These are phyloP conservation scores for Stachybotrys chlorohalonatus DNA, from an alignment of 2,329 filamentous ascomycete genomes.

Conservation along the genomic window DNA sequence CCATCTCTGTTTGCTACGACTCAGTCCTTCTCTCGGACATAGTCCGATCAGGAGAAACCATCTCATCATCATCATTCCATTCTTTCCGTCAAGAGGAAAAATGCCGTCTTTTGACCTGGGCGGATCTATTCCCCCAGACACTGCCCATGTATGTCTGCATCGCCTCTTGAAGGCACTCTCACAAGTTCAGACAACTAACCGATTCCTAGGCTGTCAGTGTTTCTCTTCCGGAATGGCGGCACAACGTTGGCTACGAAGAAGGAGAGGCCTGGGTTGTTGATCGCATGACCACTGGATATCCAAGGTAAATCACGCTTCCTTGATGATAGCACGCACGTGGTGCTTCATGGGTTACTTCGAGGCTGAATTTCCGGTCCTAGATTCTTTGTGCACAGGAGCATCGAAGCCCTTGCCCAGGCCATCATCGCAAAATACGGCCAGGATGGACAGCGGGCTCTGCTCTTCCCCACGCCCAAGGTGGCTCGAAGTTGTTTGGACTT, in stretches of 20 bases:
- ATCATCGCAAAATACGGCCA: constrained; percentile 57
- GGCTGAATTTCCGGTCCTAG: constrained; percentile 33
- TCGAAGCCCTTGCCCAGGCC: constrained; percentile 61
- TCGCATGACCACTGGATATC: constrained; percentile 85
- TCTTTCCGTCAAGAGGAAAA: background rate
- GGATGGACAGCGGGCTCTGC: constrained; percentile 59
- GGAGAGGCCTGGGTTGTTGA: constrained; percentile 78
- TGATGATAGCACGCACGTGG: background rate
- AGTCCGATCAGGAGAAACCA: too few relatives aligned
- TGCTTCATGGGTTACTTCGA: background rate
- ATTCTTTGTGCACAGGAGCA: constrained; percentile 86
- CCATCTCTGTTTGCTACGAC: too few relatives aligned
- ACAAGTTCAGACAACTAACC: background rate
- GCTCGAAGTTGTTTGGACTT: constrained; percentile 71
- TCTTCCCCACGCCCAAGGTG: constrained; percentile 66
- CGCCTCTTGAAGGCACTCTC: background rate
- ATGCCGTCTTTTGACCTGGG: constrained; percentile 50
- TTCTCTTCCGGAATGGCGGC: constrained; percentile 84
- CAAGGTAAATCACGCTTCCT: constrained; percentile 45
- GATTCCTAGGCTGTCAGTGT: constrained; percentile 76
- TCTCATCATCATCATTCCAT: background rate
- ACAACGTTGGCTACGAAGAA: constrained; percentile 91
- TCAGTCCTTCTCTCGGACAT: too few relatives aligned
- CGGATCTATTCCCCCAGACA: constrained; percentile 68
- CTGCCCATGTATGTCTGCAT: constrained; percentile 57